Evolutionary conservation across 2,329 filamentous ascomycete genomes (phyloP).

Genomic region (Ascochyta lentis): DNA sequence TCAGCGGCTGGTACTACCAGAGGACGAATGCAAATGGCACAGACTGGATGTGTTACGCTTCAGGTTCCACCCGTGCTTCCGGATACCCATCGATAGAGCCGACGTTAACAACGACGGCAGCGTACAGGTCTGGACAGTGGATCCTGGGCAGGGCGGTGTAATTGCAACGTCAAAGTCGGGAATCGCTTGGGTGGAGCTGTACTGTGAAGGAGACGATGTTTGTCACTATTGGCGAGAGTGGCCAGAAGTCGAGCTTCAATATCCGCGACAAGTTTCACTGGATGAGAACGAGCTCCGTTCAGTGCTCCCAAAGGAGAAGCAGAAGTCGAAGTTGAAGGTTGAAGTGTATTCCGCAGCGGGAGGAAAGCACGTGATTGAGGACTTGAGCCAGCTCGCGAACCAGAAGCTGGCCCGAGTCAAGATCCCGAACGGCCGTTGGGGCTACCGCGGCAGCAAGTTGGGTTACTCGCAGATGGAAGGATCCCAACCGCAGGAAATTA

Average conservation of each 20-base stretch:
- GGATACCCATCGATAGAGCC: constrained; percentile 74
- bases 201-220: constrained; percentile 76
- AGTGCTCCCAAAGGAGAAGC: constrained; percentile 73
- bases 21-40: constrained; percentile 92
- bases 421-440: constrained; percentile 74
- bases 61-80: constrained; percentile 88
- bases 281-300: constrained; percentile 77
- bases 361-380: constrained; percentile 76
- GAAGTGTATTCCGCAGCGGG: constrained; percentile 79
- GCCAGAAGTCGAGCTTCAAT: constrained; percentile 62
- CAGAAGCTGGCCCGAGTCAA: constrained; percentile 74
- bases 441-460: constrained; percentile 77
- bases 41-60: constrained; percentile 87
- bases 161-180: constrained; percentile 84
- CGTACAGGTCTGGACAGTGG: constrained; percentile 85
- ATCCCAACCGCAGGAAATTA: constrained; percentile 71
- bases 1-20: constrained; percentile 70
- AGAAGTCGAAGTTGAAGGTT: constrained; percentile 72
- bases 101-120: constrained; percentile 69
- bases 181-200: constrained; percentile 85
- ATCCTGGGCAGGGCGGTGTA: constrained; percentile 75
- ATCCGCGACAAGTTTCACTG: constrained; percentile 75
- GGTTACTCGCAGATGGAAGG: constrained; percentile 76
- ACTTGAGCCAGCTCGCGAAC: constrained; percentile 72
- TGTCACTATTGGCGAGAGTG: constrained; percentile 87